These are phyloP conservation scores for Eremothecium coryli DNA, from an alignment of 1,139 yeast genomes.

Conservation along the genomic window DNA sequence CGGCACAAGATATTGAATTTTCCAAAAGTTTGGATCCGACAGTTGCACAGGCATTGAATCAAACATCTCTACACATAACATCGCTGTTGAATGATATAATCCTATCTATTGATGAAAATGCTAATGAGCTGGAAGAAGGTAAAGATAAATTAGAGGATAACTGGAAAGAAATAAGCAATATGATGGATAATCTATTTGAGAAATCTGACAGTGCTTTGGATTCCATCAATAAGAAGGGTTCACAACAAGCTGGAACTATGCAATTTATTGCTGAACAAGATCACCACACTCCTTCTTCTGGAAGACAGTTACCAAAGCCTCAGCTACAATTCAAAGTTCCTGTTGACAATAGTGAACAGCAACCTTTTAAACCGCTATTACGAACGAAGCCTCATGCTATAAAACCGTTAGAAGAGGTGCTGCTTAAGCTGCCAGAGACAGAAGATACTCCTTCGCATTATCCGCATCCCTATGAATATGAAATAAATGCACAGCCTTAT, in stretches of 20 bases:
- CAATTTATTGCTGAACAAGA: conserved; percentile 44
- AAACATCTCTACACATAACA: conserved; percentile 39
- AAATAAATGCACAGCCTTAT: conserved; percentile 63
- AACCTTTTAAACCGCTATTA: conserved; percentile 72
- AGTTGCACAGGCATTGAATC: conserved; percentile 38
- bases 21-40: conserved; percentile 56
- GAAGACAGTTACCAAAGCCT: conserved; percentile 50
- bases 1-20: conserved; percentile 74
- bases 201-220: conserved; percentile 62
- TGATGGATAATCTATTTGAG: conserved; percentile 66
- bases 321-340: conserved; percentile 51
- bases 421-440: conserved; percentile 37
- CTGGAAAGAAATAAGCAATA: conserved; percentile 57
- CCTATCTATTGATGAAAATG: conserved; percentile 35
- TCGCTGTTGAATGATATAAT: conserved; percentile 47
- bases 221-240: conserved; percentile 27
- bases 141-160: conserved; percentile 39
- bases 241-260: conserved; percentile 14
- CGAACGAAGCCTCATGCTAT: conserved; percentile 63
- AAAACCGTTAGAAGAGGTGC: conserved; percentile 44
- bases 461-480: conserved; percentile 73
- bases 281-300: conserved; percentile 15
- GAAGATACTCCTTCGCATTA: conserved; percentile 49
- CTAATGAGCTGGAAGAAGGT: conserved; percentile 31
- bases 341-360: conserved; percentile 58